Evolutionary conservation across 371 early-diverging fungal genomes (phyloP), one percentile per base, ranked within the genome.

Genomic region (Mucor lusitanicus): DNA sequence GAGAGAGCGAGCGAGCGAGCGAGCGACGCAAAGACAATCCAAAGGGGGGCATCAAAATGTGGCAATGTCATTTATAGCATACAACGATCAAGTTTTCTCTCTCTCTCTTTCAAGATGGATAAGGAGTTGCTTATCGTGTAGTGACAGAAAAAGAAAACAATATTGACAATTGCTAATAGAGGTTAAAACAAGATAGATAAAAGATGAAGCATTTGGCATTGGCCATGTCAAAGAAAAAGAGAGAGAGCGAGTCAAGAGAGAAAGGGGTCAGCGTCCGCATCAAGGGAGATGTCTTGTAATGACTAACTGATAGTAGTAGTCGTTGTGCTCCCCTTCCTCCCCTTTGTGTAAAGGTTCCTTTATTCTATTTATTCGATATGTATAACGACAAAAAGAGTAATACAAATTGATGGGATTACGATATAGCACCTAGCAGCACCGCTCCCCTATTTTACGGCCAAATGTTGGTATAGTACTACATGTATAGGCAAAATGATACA

Each of bases 331-430:
- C 11, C 50, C 50, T 23, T 25, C 9, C 6, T 19, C 44, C n/a
- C 44, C n/a, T 50, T 50, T 50, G 50, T 50, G 50, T 50, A 50
- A 50, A 50, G 11, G 50, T 50, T 50, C 50, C 50, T 50, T 21
- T 50, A 19, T 48, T 48, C 48, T 48, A 23, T 46, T 48, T 21
- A 50, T 50, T 50, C 25, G 50, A 50, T 50, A 50, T 50, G 25
- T 50, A 50, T 50, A 50, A 50, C 50, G 50, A 50, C 50, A 50
- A 50, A 50, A 50, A 50, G 23, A 50, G 50, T 50, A 50, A 50
- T 50, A 50, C 25, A 50, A 25, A 50, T 23, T 50, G 50, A 50
- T 21, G 50, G 9, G n/a, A 44, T 25, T 25, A 50, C 25, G 50
- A 50, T 50, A 25, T 2, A n/a, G 7, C 9, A 8, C 12, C 3